These are phyloP conservation scores for Candida boleticola DNA, from an alignment of 805 yeast species.

Conservation along the genomic window DNA sequence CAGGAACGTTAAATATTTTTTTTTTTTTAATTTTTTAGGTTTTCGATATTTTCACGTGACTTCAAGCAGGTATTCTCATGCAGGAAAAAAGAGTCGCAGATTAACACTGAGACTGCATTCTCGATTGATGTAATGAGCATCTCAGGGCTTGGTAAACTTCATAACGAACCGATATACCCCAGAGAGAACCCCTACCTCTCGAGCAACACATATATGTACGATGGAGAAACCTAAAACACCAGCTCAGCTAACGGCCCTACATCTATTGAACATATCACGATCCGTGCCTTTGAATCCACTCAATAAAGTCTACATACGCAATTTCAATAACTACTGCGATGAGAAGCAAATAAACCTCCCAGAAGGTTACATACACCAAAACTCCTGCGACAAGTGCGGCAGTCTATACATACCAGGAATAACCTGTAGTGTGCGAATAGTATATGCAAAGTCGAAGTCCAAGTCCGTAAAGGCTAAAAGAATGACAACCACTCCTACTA, in stretches of 20 bases:
- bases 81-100: no score
- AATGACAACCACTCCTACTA: conserved; percentile 2
- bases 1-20: no score
- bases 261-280: conserved; percentile 31
- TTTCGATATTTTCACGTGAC: no score
- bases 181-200: no score
- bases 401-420: conserved; percentile 33
- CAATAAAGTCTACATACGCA: conserved; percentile 21
- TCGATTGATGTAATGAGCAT: no score
- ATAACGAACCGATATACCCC: no score
- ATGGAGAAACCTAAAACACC: conserved; percentile 5
- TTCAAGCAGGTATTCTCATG: no score
- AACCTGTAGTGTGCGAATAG: conserved; percentile 21
- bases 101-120: no score
- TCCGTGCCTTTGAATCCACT: conserved; percentile 23
- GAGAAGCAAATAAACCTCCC: conserved; percentile 29
- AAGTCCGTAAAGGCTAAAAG: background rate
- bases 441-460: conserved; percentile 12
- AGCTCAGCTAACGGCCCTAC: conserved; percentile 22
- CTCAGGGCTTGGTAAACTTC: no score
- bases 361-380: conserved; percentile 17
- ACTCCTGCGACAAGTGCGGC: conserved; percentile 33
- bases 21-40: no score
- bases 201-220: background rate
- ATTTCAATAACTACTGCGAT: conserved; percentile 18